Conservation (phyloP, 768 basidiomycete species). For the Brasilioporus rufonigricans region DNA sequence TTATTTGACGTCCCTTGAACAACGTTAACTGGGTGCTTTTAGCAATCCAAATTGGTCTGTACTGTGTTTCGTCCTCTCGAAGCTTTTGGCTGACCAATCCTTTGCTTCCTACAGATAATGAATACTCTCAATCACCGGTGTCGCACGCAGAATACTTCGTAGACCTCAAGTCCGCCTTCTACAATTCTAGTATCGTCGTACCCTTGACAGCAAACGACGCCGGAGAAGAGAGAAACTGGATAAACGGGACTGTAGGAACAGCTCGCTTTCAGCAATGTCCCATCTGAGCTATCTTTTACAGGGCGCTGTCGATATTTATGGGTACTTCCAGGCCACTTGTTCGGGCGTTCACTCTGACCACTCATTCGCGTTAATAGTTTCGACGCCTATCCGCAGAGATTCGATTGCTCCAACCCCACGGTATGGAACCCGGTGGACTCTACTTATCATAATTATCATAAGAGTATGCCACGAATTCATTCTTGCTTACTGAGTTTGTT, state of each 20-base stretch:
- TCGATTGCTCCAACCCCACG: constrained; percentile 75
- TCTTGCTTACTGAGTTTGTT: constrained; percentile 6
- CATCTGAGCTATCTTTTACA: constrained; percentile 20
- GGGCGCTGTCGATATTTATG: constrained; percentile 71
- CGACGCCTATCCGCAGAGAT: constrained; percentile 75
- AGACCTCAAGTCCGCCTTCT: constrained; percentile 57
- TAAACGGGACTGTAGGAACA: constrained; percentile 61
- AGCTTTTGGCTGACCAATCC: background rate
- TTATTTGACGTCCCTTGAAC: background rate
- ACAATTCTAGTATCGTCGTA: constrained; percentile 56
- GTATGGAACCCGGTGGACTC: constrained; percentile 63
- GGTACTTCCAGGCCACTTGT: constrained; percentile 37
- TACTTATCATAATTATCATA: constrained; percentile 66
- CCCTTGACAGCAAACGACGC: constrained; percentile 78
- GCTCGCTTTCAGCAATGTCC: background rate
- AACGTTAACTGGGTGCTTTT: constrained; percentile 3
- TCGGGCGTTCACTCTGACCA: background rate
- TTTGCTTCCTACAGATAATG: constrained; percentile 54
- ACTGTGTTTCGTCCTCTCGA: background rate
- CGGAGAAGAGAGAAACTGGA: constrained; percentile 54
- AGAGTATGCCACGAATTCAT: constrained; percentile 18
- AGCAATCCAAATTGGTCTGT: constrained; percentile 58
- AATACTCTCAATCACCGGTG: constrained; percentile 55
- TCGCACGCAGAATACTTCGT: constrained; percentile 56
- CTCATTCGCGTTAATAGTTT: constrained; percentile 33